These are phyloP conservation scores for Carallia brachiata DNA, from an alignment of 345 rosid genomes.

Conservation along the genomic window DNA sequence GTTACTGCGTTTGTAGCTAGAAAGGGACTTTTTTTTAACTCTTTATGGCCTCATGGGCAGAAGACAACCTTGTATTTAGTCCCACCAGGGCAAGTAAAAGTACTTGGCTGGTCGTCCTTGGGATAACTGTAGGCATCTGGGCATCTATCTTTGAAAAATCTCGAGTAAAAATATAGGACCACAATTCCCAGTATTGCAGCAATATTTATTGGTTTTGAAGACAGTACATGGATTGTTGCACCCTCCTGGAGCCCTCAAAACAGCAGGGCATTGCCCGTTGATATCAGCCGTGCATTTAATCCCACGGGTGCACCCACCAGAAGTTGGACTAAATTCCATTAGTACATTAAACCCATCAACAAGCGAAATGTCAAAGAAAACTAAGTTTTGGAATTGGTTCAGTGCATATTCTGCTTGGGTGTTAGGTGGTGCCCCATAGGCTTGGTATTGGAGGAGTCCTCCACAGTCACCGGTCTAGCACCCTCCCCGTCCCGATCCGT, in stretches of 20 bases:
- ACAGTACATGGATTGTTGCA: constrained; percentile 18
- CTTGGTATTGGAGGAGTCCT: background rate
- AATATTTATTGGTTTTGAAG: constrained; percentile 15
- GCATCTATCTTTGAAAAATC: constrained; percentile 15
- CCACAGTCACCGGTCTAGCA: constrained; percentile 26
- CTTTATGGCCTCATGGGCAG: constrained; percentile 11
- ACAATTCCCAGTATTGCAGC: constrained; percentile 11
- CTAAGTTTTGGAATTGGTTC: background rate
- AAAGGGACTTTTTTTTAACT: background rate
- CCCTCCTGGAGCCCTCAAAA: constrained; percentile 12
- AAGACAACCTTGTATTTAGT: constrained; percentile 21
- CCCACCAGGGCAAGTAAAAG: constrained; percentile 16
- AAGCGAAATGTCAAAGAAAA: constrained; percentile 10
- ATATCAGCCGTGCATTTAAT: background rate
- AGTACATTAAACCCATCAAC: constrained; percentile 26
- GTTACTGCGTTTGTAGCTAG: too few species aligned
- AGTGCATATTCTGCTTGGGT: constrained; percentile 17
- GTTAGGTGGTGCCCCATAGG: constrained; percentile 2
- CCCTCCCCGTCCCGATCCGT: background rate
- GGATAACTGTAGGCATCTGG: constrained; percentile 24
- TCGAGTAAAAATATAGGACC: constrained; percentile 11
- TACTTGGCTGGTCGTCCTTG: constrained; percentile 16
- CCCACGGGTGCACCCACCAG: background rate
- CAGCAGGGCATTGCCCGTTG: constrained; percentile 6
- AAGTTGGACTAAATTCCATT: constrained; percentile 15